Conservation (phyloP, 192 early-diverging fungal genomes). For the Mortierella hygrophila region DNA sequence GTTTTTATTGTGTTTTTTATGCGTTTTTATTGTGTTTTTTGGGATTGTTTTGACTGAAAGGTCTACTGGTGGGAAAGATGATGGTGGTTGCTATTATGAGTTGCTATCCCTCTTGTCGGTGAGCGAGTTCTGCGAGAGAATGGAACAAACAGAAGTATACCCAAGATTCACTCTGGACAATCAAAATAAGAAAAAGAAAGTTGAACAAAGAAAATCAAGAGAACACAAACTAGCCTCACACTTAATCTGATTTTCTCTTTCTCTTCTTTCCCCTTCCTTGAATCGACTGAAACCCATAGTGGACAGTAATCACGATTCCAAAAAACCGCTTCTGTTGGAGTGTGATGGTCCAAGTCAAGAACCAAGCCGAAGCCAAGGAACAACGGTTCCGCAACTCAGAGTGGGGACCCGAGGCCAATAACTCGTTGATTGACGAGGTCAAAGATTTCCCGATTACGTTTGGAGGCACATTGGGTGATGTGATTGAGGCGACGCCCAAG, state of each 20-base stretch:
- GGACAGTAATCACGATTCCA: neutral
- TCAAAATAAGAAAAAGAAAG: too few relatives aligned
- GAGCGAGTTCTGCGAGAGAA: too few relatives aligned
- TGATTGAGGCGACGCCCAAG: slow-evolving; percentile 23
- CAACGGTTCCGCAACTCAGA: slow-evolving; percentile 19
- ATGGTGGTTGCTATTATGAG: too few relatives aligned
- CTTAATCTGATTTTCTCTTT: neutral
- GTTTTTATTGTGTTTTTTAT: neutral
- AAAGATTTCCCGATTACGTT: slow-evolving; percentile 7
- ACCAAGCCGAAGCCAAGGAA: neutral
- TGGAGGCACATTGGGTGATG: slow-evolving; percentile 18
- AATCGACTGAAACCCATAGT: neutral
- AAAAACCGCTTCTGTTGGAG: slow-evolving; percentile 4
- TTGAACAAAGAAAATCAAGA: neutral
- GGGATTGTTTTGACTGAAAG: neutral
- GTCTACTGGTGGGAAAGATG: neutral
- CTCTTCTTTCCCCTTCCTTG: neutral
- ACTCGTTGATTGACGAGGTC: slow-evolving; percentile 14
- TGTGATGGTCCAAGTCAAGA: neutral
- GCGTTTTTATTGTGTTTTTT: neutral
- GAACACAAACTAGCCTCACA: neutral
- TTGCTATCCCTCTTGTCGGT: too few relatives aligned
- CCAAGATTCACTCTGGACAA: too few relatives aligned
- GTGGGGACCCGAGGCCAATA: slow-evolving; percentile 19
- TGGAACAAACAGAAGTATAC: too few relatives aligned